Evolutionary conservation across 805 yeast species (phyloP).

Genomic region (Zygoascus bituminiphila): DNA sequence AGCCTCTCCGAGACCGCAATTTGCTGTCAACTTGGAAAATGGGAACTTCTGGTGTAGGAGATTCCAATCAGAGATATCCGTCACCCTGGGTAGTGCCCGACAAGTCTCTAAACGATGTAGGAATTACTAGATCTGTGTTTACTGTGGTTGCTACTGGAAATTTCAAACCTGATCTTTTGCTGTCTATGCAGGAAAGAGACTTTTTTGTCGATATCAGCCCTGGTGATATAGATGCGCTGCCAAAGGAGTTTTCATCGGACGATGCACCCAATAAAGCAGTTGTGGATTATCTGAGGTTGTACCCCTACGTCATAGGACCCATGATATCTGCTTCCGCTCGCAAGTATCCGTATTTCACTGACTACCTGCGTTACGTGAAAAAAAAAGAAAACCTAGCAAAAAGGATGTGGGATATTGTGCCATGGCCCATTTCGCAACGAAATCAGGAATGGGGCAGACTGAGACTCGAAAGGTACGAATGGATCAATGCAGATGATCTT

Average conservation of each 20-base stretch:
- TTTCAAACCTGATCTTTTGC: constrained; percentile 40
- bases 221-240: background rate
- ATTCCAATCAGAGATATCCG: background rate
- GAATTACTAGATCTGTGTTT: constrained; percentile 43
- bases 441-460: constrained; percentile 44
- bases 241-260: background rate
- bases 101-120: background rate
- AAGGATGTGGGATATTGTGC: background rate
- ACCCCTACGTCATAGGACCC: background rate
- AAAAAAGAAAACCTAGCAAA: background rate
- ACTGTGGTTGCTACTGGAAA: constrained; percentile 62
- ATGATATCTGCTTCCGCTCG: too few species aligned
- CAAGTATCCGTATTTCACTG: too few species aligned
- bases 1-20: constrained; percentile 39
- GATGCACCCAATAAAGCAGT: background rate
- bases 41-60: background rate
- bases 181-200: constrained; percentile 25
- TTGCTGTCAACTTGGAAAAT: constrained; percentile 33
- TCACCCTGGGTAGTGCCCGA: constrained; percentile 4
- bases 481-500: constrained; percentile 30
- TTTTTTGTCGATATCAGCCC: constrained; percentile 50
- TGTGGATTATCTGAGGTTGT: background rate
- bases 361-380: too few species aligned
- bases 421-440: constrained; percentile 47
- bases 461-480: constrained; percentile 42